Evolutionary conservation across 2,329 filamentous ascomycete species (phyloP).

Genomic region (Ascochyta viciae-villosae): DNA sequence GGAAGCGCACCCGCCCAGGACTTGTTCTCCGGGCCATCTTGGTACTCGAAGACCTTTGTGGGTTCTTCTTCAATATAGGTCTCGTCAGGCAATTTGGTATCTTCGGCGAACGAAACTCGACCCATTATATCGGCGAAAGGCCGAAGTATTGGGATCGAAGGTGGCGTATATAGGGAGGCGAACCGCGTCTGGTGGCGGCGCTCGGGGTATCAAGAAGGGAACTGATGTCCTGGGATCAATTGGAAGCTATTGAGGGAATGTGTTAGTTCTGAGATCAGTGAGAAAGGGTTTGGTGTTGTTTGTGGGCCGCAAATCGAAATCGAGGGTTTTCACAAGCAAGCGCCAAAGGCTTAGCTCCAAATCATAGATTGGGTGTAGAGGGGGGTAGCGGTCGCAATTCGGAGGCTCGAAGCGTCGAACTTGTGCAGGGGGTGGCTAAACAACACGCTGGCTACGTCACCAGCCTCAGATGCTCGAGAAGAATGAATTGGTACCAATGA

Average conservation of each 20-base stretch:
- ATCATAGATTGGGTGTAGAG: conserved; percentile 23
- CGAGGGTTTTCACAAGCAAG: conserved; percentile 16
- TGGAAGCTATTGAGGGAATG: conserved; percentile 17
- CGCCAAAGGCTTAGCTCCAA: conserved; percentile 26
- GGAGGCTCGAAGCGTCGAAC: conserved; percentile 18
- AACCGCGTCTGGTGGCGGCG: conserved; percentile 32
- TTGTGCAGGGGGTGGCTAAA: conserved; percentile 17
- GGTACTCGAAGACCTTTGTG: conserved; percentile 79
- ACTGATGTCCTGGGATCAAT: conserved; percentile 33
- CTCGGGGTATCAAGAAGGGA: conserved; percentile 32
- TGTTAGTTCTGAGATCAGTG: conserved; percentile 24
- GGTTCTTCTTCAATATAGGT: conserved; percentile 64
- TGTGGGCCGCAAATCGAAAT: conserved; percentile 7
- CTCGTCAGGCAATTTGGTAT: conserved; percentile 57
- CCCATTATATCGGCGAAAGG: conserved; percentile 62
- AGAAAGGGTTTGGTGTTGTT: conserved; percentile 3
- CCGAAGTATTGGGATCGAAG: conserved; percentile 49
- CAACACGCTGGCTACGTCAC: conserved; percentile 30
- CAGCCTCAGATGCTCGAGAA: conserved; percentile 21
- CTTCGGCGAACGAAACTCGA: conserved; percentile 60
- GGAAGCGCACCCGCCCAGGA: conserved; percentile 95
- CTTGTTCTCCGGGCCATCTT: conserved; percentile 78
- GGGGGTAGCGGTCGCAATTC: conserved; percentile 15
- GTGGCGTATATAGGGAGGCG: conserved; percentile 26
- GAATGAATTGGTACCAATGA: conserved; percentile 33